Evolutionary conservation across 2,329 filamentous ascomycete genomes (phyloP).

Genomic region (Pseudogymnoascus sp.): DNA sequence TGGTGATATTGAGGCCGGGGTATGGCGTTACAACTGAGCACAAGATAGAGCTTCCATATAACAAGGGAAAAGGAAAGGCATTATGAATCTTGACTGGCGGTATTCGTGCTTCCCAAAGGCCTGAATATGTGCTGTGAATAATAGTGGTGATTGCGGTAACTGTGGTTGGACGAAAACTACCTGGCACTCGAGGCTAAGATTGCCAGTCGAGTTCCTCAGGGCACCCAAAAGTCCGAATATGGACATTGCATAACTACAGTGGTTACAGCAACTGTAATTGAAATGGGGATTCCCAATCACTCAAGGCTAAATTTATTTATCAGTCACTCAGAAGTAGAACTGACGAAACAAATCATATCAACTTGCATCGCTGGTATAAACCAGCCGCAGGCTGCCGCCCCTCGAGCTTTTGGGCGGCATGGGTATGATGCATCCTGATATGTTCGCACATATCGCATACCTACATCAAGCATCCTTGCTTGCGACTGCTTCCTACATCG

Average conservation of each 20-base stretch:
- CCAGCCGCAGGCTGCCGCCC: too few species aligned
- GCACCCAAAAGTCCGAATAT: not conserved
- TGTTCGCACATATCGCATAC: not conserved
- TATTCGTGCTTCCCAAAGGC: not conserved
- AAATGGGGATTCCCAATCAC: not conserved
- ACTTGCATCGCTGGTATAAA: not conserved
- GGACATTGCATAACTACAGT: not conserved
- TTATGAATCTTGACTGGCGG: not conserved
- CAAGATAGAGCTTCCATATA: conserved; percentile 4
- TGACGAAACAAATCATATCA: not conserved
- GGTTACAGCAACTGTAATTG: not conserved
- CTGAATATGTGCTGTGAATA: not conserved
- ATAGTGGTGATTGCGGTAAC: not conserved
- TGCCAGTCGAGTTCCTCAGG: too few species aligned
- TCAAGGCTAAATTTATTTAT: not conserved
- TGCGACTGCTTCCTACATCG: conserved; percentile 61
- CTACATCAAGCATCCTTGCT: conserved; percentile 65
- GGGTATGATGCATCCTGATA: not conserved
- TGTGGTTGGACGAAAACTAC: not conserved
- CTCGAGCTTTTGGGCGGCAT: not conserved
- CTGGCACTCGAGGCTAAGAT: not conserved
- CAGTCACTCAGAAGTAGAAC: not conserved
- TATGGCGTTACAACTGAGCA: conserved; percentile 5
- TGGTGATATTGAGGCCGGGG: conserved; percentile 4
- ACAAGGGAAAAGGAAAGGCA: conserved; percentile 2